Percentiles rank a stretch among this genome's conserved stretches.
These are phyloP conservation scores for Bolboschoenoplectus hybrid DNA, from an alignment of 202 grass and related monocot genomes.

Conservation along the genomic window DNA sequence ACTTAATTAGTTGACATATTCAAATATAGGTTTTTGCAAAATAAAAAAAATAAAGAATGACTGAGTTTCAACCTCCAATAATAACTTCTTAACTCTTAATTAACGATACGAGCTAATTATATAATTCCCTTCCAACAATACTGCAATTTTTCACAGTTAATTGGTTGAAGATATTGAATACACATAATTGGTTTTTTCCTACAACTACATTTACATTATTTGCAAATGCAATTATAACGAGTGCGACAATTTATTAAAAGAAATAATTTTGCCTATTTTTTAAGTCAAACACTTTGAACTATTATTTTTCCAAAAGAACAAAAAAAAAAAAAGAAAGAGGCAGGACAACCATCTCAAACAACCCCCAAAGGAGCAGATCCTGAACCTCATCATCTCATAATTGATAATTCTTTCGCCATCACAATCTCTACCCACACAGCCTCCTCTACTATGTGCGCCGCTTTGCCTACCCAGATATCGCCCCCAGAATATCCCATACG, in stretches of 20 bases:
- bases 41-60: too few species aligned
- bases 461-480: not conserved
- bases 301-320: not conserved
- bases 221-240: not conserved
- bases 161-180: too few species aligned
- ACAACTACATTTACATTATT: not conserved
- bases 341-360: not conserved
- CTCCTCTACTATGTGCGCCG: not conserved
- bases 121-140: too few species aligned
- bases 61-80: too few species aligned
- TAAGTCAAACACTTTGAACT: not conserved
- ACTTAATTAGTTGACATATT: too few species aligned
- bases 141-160: too few species aligned
- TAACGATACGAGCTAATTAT: too few species aligned
- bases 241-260: too few species aligned
- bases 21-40: too few species aligned
- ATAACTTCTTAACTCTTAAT: too few species aligned
- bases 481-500: not conserved
- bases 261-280: not conserved
- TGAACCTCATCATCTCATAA: not conserved
- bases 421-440: constrained; percentile 17
- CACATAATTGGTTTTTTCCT: not conserved
- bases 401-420: constrained; percentile 21
- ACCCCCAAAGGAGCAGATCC: not conserved
- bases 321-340: not conserved